Evolutionary conservation across 768 basidiomycete genomes (phyloP).

Genomic region (Lentinula edodes): DNA sequence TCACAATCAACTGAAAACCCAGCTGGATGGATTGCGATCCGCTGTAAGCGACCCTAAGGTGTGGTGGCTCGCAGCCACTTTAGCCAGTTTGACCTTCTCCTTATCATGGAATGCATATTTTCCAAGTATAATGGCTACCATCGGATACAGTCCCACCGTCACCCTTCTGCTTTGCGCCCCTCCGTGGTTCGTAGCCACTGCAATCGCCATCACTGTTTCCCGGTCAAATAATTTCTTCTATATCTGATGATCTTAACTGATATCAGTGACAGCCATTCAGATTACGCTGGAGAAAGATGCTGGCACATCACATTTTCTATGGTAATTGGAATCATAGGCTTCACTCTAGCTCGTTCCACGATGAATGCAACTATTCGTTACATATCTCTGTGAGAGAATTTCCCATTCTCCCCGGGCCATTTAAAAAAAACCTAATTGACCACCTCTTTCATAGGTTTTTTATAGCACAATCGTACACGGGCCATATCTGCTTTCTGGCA

Average conservation of each 20-base stretch:
- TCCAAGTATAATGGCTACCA: conserved; percentile 48
- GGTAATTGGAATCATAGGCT: conserved; percentile 59
- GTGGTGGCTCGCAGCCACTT: conserved; percentile 52
- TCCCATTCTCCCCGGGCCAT: background rate
- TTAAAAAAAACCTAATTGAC: background rate
- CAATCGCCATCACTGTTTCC: conserved; percentile 48
- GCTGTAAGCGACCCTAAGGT: conserved; percentile 62
- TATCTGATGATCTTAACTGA: background rate
- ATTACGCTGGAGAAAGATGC: conserved; percentile 64
- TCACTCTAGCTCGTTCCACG: conserved; percentile 57
- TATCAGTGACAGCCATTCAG: conserved; percentile 53
- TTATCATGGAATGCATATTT: conserved; percentile 55
- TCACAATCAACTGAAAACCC: conserved; percentile 9
- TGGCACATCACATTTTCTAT: conserved; percentile 55
- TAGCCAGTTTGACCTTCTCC: conserved; percentile 40
- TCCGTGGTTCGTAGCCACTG: conserved; percentile 62
- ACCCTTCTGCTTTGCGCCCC: conserved; percentile 58
- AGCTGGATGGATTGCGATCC: conserved; percentile 41
- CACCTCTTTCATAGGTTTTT: conserved; percentile 47
- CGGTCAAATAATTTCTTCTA: conserved; percentile 27
- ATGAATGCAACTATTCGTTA: conserved; percentile 61
- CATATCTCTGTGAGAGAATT: conserved; percentile 47
- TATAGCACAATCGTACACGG: conserved; percentile 71
- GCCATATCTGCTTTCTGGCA: conserved; percentile 59
- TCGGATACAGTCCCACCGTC: conserved; percentile 42